Evolutionary conservation across 2,329 filamentous ascomycete genomes (phyloP), one percentile per base, ranked within the genome.

Genomic region (Emergomyces orientalis): DNA sequence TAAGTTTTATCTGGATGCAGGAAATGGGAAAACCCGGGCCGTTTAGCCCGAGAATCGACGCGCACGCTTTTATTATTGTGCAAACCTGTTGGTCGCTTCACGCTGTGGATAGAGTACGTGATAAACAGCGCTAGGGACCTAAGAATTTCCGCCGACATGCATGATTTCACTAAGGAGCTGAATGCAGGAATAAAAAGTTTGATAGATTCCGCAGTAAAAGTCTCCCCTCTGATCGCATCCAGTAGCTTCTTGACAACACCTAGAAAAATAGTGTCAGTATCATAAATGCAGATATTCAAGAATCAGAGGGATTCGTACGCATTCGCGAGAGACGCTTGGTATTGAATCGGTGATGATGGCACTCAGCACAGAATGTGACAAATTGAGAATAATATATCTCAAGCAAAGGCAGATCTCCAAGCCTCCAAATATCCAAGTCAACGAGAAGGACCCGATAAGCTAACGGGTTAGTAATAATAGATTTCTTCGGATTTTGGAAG

Each of bases 371-470:
- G 76, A 99, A 97, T 0, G 87, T 88, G 65, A 88, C 81, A 70
- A 97, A 97, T 72, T 99, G 94, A 65, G 87, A 86, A 76, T 97
- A 97, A 75, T 97, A 99, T 30, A 97, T 80, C 69, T 89, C 87
- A 71, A 97, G 91, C 0, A 92, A 90, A 22, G 86, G 82, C 5
- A 85, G 73, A 41, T 89, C 87, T 27, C 89, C 89, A 74, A 86
- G 87, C 67, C 93, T 85, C 94, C 94, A 99, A 25, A 93, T 88
- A 70, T 97, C 93, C 67, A 95, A 85, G 74, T 99, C 94, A 61
- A 97, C 90, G 34, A 99, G 81, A 22, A 99, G 80, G 41, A 96
- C 88, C 55, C 94, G 87, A 75, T 97, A 99, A 3, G 93, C 94
- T 65, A 99, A 82, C 0, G 94, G 93, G 69, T 99, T 99, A 68